These are phyloP conservation scores for Mortierella antarctica DNA, from an alignment of 192 early-diverging fungal species.

Conservation along the genomic window DNA sequence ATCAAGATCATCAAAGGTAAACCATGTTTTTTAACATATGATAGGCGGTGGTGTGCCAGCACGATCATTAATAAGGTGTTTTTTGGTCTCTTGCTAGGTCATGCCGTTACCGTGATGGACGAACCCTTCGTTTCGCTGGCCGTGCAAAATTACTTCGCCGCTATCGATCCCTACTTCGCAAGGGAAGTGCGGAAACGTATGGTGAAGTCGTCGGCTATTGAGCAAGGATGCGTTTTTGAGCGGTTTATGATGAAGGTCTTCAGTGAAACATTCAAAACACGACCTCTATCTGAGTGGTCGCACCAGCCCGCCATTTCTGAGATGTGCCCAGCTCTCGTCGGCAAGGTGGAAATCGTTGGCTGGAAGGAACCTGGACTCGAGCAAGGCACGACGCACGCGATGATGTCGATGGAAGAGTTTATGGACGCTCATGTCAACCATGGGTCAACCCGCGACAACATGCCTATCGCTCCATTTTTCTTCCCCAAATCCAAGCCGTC, in stretches of 20 bases:
- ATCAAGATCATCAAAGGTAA: slow-evolving; percentile 18
- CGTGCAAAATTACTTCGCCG: slow-evolving; percentile 8
- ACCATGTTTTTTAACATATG: background rate
- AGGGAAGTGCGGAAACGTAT: slow-evolving; percentile 15
- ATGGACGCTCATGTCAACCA: slow-evolving; percentile 32
- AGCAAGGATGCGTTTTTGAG: slow-evolving; percentile 19
- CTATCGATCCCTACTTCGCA: slow-evolving; percentile 9
- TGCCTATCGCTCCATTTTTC: slow-evolving; percentile 21
- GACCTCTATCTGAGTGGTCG: slow-evolving; percentile 24
- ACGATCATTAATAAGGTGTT: no score
- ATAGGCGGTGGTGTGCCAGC: background rate
- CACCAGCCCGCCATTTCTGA: slow-evolving; percentile 27
- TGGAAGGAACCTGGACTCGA: slow-evolving; percentile 30
- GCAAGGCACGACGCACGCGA: slow-evolving; percentile 15
- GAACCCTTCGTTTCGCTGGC: slow-evolving; percentile 20
- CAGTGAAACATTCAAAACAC: slow-evolving; percentile 20
- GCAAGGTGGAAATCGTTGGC: slow-evolving; percentile 27
- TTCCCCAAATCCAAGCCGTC: slow-evolving; percentile 23
- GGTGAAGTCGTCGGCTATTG: background rate
- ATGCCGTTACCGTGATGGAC: slow-evolving; percentile 18
- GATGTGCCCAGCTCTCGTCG: slow-evolving; percentile 28
- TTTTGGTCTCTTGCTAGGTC: background rate
- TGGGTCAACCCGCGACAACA: slow-evolving; percentile 8
- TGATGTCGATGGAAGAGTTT: slow-evolving; percentile 23
- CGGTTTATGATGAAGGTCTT: slow-evolving; percentile 17